Conservation (phyloP, 2,329 filamentous ascomycete species). For the Xylaria sp. region DNA sequence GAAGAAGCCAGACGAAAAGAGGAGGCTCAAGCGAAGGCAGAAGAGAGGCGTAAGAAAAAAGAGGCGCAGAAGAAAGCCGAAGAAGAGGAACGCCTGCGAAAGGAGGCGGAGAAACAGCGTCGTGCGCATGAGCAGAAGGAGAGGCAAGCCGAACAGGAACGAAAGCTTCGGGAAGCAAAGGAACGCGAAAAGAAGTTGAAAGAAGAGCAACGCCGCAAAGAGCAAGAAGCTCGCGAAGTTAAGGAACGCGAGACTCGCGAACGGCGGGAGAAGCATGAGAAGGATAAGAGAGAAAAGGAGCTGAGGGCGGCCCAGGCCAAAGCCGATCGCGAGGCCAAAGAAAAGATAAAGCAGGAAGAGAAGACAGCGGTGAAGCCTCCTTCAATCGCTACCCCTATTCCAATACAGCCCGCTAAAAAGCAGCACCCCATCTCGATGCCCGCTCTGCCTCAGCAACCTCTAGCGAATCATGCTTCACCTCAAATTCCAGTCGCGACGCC, state of each 20-base stretch:
- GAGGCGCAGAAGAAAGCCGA: constrained; percentile 91
- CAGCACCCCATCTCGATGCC: constrained; percentile 59
- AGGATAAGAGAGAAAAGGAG: constrained; percentile 70
- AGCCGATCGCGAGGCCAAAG: constrained; percentile 60
- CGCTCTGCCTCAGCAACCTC: constrained; percentile 68
- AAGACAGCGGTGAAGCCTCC: constrained; percentile 57
- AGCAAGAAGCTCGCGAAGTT: constrained; percentile 80
- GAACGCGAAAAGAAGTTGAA: constrained; percentile 86
- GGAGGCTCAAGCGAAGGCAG: constrained; percentile 82
- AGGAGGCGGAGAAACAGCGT: constrained; percentile 85
- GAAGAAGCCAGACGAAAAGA: constrained; percentile 82
- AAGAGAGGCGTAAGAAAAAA: constrained; percentile 91
- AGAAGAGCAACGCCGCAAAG: constrained; percentile 82
- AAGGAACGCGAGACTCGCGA: constrained; percentile 72
- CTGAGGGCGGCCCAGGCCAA: constrained; percentile 54
- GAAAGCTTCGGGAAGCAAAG: constrained; percentile 82
- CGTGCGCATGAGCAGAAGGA: constrained; percentile 86
- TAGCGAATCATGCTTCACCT: constrained; percentile 76
- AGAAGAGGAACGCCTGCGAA: constrained; percentile 86
- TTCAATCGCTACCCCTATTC: constrained; percentile 53
- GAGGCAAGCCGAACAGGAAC: constrained; percentile 84
- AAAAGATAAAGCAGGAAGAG: constrained; percentile 59
- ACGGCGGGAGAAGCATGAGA: constrained; percentile 67
- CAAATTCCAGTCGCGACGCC: constrained; percentile 84
- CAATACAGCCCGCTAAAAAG: constrained; percentile 57